A percentile compares a stretch with the other conserved stretches of the same genome.
Evolutionary conservation across 768 basidiomycete genomes (phyloP).

Genomic region (Kwoniella sp.): DNA sequence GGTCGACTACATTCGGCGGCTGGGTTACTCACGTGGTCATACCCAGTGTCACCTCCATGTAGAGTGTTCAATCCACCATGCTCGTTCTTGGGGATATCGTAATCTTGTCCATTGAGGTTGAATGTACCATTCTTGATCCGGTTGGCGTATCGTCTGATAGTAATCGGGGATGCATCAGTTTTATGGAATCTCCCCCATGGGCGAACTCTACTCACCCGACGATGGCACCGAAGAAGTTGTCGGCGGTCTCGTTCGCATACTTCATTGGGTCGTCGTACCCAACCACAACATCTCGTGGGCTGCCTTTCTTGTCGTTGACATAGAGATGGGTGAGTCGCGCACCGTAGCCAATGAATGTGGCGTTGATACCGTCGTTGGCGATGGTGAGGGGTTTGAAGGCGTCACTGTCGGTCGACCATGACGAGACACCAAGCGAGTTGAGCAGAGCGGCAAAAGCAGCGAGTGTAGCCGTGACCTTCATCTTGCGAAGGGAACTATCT

Average conservation of each 20-base stretch:
- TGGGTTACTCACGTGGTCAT: conserved; percentile 58
- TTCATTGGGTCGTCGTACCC: conserved; percentile 64
- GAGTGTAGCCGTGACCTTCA: neutral
- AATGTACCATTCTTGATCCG: conserved; percentile 16
- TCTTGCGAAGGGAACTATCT: neutral
- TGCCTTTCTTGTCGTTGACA: conserved; percentile 62
- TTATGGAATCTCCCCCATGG: neutral
- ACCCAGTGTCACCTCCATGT: conserved; percentile 64
- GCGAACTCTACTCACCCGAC: conserved; percentile 32
- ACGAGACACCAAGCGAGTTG: neutral
- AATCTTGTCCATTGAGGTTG: conserved; percentile 3
- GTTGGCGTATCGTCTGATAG: conserved; percentile 38
- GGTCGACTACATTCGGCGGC: too few relatives aligned
- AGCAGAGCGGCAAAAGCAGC: neutral
- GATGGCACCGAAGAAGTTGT: conserved; percentile 33
- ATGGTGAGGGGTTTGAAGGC: conserved; percentile 34
- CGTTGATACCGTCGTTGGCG: conserved; percentile 57
- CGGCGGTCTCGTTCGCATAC: conserved; percentile 37
- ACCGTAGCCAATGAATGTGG: conserved; percentile 65
- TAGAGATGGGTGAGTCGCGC: conserved; percentile 64
- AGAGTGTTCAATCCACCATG: conserved; percentile 59
- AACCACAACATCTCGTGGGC: conserved; percentile 62
- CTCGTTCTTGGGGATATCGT: conserved; percentile 21
- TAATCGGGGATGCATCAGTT: conserved; percentile 32
- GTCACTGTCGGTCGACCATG: conserved; percentile 14